Evolutionary conservation across 805 yeast species (phyloP), one percentile per base, ranked within the genome.

Genomic region (Teunomyces kruisii): DNA sequence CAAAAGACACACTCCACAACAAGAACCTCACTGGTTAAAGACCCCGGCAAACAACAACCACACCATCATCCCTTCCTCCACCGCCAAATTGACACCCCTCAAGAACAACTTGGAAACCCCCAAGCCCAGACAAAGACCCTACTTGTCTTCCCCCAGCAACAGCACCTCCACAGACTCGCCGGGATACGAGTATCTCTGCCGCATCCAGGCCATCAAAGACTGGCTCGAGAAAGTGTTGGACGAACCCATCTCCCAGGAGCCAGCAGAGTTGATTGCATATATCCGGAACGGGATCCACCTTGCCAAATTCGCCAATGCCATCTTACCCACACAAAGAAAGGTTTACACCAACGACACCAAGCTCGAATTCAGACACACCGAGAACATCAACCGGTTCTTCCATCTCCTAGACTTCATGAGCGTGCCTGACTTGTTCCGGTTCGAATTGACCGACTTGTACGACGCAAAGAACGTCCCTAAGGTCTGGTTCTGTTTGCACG

Each of bases 391-490:
- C 55, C 74, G 82, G 16, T 91, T 92, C 62, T 84, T 92, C 61
- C 72, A 76, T 15, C 78, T 92, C 45, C 70, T 89, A 26, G 84
- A 80, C 45, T 78, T 72, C 47, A 75, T 89, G 48, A 83, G 80
- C 22, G 81, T 94, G 52, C 99, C 98, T 0, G 91, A 88, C 45
- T 75, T 90, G 44, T 94, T 91, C 62, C 78, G 86, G 40, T 94
- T 94, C 61, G 99, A 92, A 61, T 77, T 91, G 47, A 90, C 96
- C 3, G 99, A 94, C 64, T 73, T 94, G 30, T 94, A 90, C 65
- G 97, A 94, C 59, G 84, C 85, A 58, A 91, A 89, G 57, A 87
- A 92, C 59, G 79, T 91, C 15, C 98, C 98, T 12, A 91, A 88
- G 59, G 98, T 94, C 19, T 86, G 94, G 60, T 90, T 89, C 65